These are phyloP conservation scores for Trichoderma oligosporum DNA, from an alignment of 2,329 filamentous ascomycete species.

Conservation along the genomic window DNA sequence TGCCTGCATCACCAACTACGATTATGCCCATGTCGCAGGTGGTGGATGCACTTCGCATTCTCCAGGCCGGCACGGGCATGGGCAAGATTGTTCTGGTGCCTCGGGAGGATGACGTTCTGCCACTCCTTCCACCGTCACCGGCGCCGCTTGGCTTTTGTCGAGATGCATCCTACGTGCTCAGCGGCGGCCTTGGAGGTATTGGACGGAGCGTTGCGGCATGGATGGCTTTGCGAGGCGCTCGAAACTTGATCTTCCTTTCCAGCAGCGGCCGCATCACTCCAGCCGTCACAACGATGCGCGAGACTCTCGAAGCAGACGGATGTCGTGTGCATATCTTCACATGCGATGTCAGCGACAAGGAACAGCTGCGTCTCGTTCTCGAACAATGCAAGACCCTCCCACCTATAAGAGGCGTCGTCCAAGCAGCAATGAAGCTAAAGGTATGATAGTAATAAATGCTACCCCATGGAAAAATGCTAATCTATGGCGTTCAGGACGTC, in stretches of 20 bases:
- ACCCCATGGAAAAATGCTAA: neutral
- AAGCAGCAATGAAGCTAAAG: slow-evolving; percentile 22
- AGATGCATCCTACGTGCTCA: slow-evolving; percentile 24
- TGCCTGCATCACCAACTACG: neutral
- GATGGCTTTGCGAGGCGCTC: slow-evolving; percentile 26
- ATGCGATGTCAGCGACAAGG: slow-evolving; percentile 23
- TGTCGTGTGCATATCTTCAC: slow-evolving; percentile 14
- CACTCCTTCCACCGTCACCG: slow-evolving; percentile 15
- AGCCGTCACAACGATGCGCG: slow-evolving; percentile 21
- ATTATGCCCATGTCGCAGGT: slow-evolving; percentile 22
- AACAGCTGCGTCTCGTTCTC: slow-evolving; percentile 14
- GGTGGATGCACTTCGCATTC: slow-evolving; percentile 23
- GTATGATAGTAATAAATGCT: neutral
- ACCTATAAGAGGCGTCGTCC: slow-evolving; percentile 25
- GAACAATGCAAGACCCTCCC: slow-evolving; percentile 19
- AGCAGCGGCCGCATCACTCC: slow-evolving; percentile 25
- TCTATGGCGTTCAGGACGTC: slow-evolving; percentile 19
- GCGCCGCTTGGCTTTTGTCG: neutral
- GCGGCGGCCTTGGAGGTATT: slow-evolving; percentile 25
- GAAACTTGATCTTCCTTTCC: slow-evolving; percentile 30
- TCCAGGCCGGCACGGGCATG: slow-evolving; percentile 24
- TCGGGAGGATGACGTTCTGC: slow-evolving; percentile 18
- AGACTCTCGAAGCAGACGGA: slow-evolving; percentile 18
- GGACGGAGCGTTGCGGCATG: slow-evolving; percentile 22
- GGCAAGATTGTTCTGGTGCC: slow-evolving; percentile 24